Evolutionary conservation across 2,329 filamentous ascomycete genomes (phyloP).

Genomic region (Aspergillus awamori): DNA sequence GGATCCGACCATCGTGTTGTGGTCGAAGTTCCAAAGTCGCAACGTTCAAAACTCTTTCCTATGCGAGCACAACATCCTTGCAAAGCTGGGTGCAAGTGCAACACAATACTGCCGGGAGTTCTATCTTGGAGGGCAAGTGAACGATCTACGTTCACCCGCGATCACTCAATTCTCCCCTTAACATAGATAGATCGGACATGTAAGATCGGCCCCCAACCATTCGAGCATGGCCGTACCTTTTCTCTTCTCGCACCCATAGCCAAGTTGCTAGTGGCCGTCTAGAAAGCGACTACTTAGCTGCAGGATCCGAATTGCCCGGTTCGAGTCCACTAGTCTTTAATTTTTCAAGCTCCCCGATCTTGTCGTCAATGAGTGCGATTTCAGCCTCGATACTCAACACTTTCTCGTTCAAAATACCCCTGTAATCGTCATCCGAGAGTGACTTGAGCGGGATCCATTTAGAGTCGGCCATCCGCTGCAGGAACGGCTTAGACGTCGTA

Average conservation of each 20-base stretch:
- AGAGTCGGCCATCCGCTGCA: constrained; percentile 59
- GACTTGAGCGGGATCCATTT: constrained; percentile 73
- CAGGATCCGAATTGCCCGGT: neutral
- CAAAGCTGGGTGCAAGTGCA: neutral
- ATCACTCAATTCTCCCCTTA: neutral
- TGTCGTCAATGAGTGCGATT: constrained; percentile 77
- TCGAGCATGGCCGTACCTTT: neutral
- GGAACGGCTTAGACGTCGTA: constrained; percentile 44
- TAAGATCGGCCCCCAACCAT: neutral
- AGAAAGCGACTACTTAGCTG: constrained; percentile 8
- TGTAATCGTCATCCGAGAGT: constrained; percentile 73
- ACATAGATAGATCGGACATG: constrained; percentile 1
- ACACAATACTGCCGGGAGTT: neutral
- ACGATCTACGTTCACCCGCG: neutral
- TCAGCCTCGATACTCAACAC: constrained; percentile 72
- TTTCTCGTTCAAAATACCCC: constrained; percentile 70
- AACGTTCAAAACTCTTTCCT: neutral
- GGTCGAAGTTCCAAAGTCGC: neutral
- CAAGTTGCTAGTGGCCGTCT: neutral
- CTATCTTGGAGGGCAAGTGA: neutral
- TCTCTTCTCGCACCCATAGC: neutral
- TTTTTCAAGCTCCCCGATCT: constrained; percentile 60
- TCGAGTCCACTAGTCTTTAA: constrained; percentile 18
- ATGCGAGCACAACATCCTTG: neutral
- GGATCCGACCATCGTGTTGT: neutral